phyloP scores from a whole-genome alignment of 2,329 filamentous ascomycete species.

The Acarospora socialis region DNA sequence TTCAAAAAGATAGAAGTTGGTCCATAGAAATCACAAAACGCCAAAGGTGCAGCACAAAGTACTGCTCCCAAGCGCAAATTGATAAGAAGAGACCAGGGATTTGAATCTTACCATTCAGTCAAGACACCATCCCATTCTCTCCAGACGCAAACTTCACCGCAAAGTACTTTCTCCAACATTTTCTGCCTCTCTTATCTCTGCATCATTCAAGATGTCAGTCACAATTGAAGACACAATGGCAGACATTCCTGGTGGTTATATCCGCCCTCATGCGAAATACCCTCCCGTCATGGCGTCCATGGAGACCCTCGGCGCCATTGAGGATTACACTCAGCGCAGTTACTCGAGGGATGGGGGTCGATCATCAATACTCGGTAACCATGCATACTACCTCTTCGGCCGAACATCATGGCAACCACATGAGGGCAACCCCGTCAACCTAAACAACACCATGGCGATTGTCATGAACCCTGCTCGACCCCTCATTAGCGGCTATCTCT shows the following conservation, averaged over 20 bases:
- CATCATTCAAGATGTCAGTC: too few relatives aligned
- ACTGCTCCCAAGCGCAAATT: too few relatives aligned
- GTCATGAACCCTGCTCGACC: conserved; percentile 4
- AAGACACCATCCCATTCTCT: too few relatives aligned
- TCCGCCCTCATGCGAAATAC: conserved; percentile 3
- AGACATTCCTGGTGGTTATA: not conserved
- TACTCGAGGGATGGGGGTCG: conserved; percentile 14
- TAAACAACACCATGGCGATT: conserved; percentile 11
- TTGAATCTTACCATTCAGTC: too few relatives aligned
- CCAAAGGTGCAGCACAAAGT: too few relatives aligned
- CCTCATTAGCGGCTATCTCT: conserved; percentile 8
- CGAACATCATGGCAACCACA: conserved; percentile 13
- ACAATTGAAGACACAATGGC: too few relatives aligned
- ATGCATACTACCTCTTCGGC: conserved; percentile 12
- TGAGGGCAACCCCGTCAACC: conserved; percentile 6
- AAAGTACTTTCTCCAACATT: too few relatives aligned
- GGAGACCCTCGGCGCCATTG: conserved; percentile 9
- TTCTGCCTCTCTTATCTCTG: too few relatives aligned
- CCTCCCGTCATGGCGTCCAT: conserved; percentile 6
- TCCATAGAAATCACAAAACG: too few relatives aligned
- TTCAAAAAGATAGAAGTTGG: too few relatives aligned
- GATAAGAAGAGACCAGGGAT: too few relatives aligned
- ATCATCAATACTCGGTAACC: conserved; percentile 10
- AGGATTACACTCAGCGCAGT: conserved; percentile 3
- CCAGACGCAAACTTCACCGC: too few relatives aligned